A percentile compares a stretch with the other conserved stretches of the same genome.
Conservation (phyloP, 208 protist species). For the Acanthamoeba royreba region DNA sequence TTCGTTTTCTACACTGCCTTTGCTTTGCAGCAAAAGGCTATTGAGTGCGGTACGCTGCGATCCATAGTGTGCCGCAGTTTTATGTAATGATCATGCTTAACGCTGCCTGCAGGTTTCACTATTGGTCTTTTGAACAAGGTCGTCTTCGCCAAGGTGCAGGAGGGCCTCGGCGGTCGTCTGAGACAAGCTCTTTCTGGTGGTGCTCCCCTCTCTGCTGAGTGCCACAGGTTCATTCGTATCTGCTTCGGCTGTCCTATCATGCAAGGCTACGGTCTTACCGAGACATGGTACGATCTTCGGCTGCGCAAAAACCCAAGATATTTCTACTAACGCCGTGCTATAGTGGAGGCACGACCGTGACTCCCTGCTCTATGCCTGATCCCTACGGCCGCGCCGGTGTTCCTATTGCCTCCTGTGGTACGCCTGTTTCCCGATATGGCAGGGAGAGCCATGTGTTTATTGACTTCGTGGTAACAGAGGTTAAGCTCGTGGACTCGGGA, state of each 20-base stretch:
- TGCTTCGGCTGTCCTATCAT: slow-evolving; percentile 68
- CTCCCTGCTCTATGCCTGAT: not conserved
- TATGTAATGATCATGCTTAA: not conserved
- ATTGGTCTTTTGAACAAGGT: slow-evolving; percentile 29
- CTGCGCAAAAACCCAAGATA: no score
- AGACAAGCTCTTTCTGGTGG: slow-evolving; percentile 78
- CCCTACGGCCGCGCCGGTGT: not conserved
- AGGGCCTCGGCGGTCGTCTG: slow-evolving; percentile 73
- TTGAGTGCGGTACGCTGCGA: not conserved
- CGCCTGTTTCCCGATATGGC: not conserved
- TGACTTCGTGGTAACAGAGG: slow-evolving; percentile 75
- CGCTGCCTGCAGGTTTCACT: not conserved
- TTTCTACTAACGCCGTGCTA: not conserved
- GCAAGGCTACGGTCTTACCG: slow-evolving; percentile 86
- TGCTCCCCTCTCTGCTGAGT: slow-evolving; percentile 77
- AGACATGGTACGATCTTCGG: not conserved
- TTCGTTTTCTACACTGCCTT: slow-evolving; percentile 32
- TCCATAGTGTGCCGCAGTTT: not conserved
- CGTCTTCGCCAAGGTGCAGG: slow-evolving; percentile 53
- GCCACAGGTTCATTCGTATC: slow-evolving; percentile 77
- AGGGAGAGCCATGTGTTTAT: not conserved
- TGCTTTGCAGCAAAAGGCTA: not conserved
- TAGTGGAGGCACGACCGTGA: not conserved
- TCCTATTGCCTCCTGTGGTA: not conserved
- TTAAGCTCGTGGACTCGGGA: slow-evolving; percentile 90